Conservation (phyloP, 2,329 filamentous ascomycete genomes). For the Fusarium phyllophilum region DNA sequence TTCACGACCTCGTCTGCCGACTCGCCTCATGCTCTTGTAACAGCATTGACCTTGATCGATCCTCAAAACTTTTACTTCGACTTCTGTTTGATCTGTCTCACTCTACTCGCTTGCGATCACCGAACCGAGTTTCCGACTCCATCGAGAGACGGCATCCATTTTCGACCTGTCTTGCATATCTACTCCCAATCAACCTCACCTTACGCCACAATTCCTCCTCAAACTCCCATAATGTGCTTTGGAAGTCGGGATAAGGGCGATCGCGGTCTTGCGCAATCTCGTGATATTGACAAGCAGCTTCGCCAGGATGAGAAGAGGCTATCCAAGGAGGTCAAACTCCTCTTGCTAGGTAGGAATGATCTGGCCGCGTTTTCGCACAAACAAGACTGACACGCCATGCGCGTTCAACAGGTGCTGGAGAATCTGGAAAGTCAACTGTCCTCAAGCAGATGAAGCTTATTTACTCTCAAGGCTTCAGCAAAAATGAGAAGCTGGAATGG, state of each 20-base stretch:
- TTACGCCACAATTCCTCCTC: slow-evolving; percentile 1
- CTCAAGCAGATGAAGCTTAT: slow-evolving; percentile 99
- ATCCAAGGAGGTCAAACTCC: slow-evolving; percentile 89
- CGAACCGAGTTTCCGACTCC: background rate
- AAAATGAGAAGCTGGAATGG: slow-evolving; percentile 90
- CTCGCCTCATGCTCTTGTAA: background rate
- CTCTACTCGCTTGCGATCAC: slow-evolving; percentile 1
- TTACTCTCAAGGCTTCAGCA: slow-evolving; percentile 90
- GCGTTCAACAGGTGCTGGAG: slow-evolving; percentile 78
- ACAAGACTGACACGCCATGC: slow-evolving; percentile 25
- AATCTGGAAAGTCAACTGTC: slow-evolving; percentile 91
- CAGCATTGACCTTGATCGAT: background rate
- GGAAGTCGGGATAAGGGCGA: slow-evolving; percentile 63
- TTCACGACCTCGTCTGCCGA: slow-evolving; percentile 14
- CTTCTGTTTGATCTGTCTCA: slow-evolving; percentile 2
- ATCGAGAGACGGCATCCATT: background rate
- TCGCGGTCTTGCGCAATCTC: slow-evolving; percentile 64
- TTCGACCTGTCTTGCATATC: background rate
- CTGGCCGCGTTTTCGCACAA: background rate
- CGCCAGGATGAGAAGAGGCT: slow-evolving; percentile 88
- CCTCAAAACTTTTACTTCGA: background rate
- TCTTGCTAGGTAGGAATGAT: slow-evolving; percentile 77
- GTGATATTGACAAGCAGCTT: slow-evolving; percentile 87
- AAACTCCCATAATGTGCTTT: slow-evolving; percentile 68
- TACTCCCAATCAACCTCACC: background rate